Percentiles rank a stretch among this genome's conserved stretches.
Conservation (phyloP, 2,329 filamentous ascomycete species). For the Calcarisporium arbuscula region DNA sequence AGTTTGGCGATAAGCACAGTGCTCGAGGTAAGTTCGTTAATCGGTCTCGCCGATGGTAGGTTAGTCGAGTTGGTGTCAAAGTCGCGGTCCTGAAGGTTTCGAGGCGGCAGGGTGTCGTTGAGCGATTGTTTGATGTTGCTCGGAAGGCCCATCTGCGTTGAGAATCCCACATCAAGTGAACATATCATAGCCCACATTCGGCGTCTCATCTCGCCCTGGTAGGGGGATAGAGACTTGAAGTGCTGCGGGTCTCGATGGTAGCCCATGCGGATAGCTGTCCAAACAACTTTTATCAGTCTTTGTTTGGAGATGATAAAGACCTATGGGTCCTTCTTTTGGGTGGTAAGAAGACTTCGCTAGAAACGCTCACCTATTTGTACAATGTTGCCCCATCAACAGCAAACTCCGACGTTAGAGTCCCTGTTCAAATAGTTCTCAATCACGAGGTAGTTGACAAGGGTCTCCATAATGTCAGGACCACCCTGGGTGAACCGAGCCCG, state of each 20-base stretch:
- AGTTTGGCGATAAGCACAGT: too few species aligned
- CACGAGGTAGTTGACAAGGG: conserved; percentile 27
- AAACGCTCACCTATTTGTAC: too few species aligned
- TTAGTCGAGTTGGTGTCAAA: too few species aligned
- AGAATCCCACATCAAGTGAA: conserved; percentile 35
- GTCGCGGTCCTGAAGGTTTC: conserved; percentile 37
- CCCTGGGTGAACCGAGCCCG: conserved; percentile 35
- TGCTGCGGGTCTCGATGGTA: conserved; percentile 39
- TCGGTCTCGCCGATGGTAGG: too few species aligned
- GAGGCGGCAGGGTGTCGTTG: conserved; percentile 34
- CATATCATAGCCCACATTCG: conserved; percentile 34
- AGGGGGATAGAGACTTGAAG: conserved; percentile 31
- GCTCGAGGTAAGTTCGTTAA: too few species aligned
- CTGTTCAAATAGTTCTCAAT: conserved; percentile 22
- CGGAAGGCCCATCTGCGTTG: conserved; percentile 39
- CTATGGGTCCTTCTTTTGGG: too few species aligned
- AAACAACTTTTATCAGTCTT: too few species aligned
- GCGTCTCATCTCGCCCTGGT: conserved; percentile 39
- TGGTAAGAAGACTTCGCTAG: too few species aligned
- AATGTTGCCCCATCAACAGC: too few species aligned
- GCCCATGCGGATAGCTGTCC: conserved; percentile 31
- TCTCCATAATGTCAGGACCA: conserved; percentile 34
- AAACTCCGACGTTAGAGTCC: conserved; percentile 26
- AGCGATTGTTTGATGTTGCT: conserved; percentile 33
- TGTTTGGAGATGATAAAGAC: too few species aligned